A percentile compares a stretch with the other conserved stretches of the same genome.
These are phyloP conservation scores for Chenopodium quinoa DNA, from an alignment of 148 eudicot species.

Conservation along the genomic window DNA sequence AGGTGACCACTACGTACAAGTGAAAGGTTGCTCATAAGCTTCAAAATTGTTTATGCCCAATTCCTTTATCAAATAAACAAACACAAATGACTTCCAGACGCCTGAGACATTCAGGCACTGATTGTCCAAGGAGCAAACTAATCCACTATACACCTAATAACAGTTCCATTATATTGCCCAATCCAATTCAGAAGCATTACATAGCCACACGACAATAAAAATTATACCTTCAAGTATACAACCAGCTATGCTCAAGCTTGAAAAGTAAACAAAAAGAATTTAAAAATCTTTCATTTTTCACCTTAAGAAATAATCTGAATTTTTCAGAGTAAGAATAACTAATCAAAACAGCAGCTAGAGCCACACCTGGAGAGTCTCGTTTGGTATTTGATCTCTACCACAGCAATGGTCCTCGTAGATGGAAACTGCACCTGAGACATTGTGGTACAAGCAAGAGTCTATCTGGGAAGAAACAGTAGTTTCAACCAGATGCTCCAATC, in stretches of 20 bases:
- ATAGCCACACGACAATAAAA: neutral
- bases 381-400: conserved; percentile 67
- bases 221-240: neutral
- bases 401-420: conserved; percentile 77
- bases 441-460: conserved; percentile 78
- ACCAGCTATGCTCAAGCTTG: neutral
- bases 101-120: neutral
- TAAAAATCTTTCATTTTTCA: neutral
- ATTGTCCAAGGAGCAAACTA: neutral
- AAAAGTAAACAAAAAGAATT: neutral
- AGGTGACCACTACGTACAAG: neutral
- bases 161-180: neutral
- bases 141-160: neutral
- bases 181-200: conserved; percentile 2
- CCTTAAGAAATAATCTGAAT: neutral
- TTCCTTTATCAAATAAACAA: neutral
- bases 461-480: conserved; percentile 54
- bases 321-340: neutral
- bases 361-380: conserved; percentile 77
- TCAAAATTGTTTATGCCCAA: neutral
- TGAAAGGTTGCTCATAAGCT: neutral
- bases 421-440: conserved; percentile 45
- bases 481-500: conserved; percentile 84
- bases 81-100: neutral
- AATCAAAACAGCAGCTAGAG: conserved; percentile 15